Evolutionary conservation across 2,329 filamentous ascomycete genomes (phyloP).

Genomic region (Ceratocystis cubensis): DNA sequence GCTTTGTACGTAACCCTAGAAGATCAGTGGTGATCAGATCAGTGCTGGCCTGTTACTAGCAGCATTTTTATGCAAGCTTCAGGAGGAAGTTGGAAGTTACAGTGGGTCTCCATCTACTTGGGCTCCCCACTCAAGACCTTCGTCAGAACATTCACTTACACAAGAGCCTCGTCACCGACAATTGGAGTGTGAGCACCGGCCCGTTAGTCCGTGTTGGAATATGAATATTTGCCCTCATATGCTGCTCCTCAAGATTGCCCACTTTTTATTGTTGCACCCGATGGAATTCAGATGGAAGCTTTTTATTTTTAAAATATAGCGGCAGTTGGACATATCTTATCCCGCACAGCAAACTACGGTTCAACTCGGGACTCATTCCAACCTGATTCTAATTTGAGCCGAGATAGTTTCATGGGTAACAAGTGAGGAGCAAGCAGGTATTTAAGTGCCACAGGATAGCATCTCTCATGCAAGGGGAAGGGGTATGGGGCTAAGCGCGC

Average conservation of each 20-base stretch:
- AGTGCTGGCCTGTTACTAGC: neutral
- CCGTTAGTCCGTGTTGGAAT: neutral
- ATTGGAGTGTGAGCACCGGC: neutral
- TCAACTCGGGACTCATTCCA: neutral
- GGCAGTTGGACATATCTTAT: no score
- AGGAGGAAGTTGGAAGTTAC: neutral
- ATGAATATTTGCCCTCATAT: neutral
- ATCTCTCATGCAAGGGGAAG: neutral
- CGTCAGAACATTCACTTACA: neutral
- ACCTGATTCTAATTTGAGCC: neutral
- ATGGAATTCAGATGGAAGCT: neutral
- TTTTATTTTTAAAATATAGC: neutral
- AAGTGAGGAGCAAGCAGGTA: neutral
- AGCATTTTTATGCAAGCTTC: conserved; percentile 7
- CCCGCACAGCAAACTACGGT: neutral
- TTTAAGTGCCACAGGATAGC: neutral
- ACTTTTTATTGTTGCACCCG: neutral
- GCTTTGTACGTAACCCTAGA: neutral
- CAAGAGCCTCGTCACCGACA: neutral
- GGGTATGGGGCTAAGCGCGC: neutral
- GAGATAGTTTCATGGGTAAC: neutral
- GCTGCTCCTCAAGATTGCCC: neutral
- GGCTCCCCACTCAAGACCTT: neutral
- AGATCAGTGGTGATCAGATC: neutral
- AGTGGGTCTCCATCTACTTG: neutral